Conservation (phyloP, 495 filamentous ascomycete species). For the Trichoderma gamsii region DNA sequence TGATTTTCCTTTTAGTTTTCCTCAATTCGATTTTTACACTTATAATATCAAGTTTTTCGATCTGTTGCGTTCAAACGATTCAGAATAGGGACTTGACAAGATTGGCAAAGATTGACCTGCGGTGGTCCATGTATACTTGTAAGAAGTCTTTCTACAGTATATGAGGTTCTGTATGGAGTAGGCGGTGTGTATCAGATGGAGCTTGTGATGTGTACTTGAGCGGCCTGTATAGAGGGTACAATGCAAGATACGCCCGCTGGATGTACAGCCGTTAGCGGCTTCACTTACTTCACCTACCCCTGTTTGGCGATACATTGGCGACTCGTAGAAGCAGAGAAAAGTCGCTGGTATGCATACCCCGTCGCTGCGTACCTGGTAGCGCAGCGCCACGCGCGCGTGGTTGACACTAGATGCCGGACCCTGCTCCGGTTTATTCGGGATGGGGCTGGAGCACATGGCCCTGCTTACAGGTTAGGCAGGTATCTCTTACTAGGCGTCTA, state of each 20-base stretch:
- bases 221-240: background rate
- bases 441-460: no score
- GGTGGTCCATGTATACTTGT: no score
- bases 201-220: background rate
- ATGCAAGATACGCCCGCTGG: background rate
- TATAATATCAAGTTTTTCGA: background rate
- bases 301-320: background rate
- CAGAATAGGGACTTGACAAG: no score
- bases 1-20: conserved; percentile 13
- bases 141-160: no score
- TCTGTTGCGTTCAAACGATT: no score
- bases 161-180: no score
- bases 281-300: background rate
- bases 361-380: background rate
- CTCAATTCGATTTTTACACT: conserved; percentile 16
- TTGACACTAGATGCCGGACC: background rate
- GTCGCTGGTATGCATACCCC: conserved; percentile 1
- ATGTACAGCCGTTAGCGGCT: conserved; percentile 3
- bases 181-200: background rate
- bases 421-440: background rate
- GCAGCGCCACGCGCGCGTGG: background rate
- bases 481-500: no score
- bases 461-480: no score
- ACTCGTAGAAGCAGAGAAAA: background rate
- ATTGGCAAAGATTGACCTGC: no score